Base-by-base conservation (phyloP, 306 rosid genomes). In the Leucaena leucocephala region DNA sequence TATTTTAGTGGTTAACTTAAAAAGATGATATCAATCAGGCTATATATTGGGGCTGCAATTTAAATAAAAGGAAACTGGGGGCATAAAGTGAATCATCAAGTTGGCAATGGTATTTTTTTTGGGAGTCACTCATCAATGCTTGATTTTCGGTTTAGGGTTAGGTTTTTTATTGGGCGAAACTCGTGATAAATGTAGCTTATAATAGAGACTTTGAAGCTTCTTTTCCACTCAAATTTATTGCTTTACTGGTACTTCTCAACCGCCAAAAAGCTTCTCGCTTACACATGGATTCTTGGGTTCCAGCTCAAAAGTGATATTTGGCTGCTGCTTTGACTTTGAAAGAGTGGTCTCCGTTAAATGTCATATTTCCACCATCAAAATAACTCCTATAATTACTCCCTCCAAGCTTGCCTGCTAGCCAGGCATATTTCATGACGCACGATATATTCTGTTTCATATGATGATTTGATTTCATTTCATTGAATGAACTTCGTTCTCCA, bases 231-330 rank as follows among this genome's bases (percentile, higher is more conserved):
- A 19, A 9, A 71, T 33, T 48, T 8, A 55, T 55, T 55, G 62
- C 62, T 9, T n/a, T 27, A 27, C 27, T 27, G 1, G 27, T 48
- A 17, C 52, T 65, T 13, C 45, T 48, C 45, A 62, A 44, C 71
- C n/a, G 62, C 38, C 46, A 46, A 63, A 8, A 34, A 34, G 67
- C 62, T 63, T 63, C 36, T n/a, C 21, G 3, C 19, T 45, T 4
- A 8, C 62, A 46, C 55, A 35, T 16, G 45, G 48, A 11, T 36
- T 36, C 65, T 36, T 72, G 76, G 64, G 52, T 54, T 59, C 58
- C 77, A 72, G 77, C 77, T 59, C 40, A 55, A 81, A 74, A 73
- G 59, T 27, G 27, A 27, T 27, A 54, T n/a, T 8, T n/a, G 12
- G 4, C 52, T 12, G 58, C n/a, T 17, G 14, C 79, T 64, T 75